Evolutionary conservation across 441 rosid species (phyloP), one percentile per base, ranked within the genome.

Genomic region (Eutrema salsugineum): DNA sequence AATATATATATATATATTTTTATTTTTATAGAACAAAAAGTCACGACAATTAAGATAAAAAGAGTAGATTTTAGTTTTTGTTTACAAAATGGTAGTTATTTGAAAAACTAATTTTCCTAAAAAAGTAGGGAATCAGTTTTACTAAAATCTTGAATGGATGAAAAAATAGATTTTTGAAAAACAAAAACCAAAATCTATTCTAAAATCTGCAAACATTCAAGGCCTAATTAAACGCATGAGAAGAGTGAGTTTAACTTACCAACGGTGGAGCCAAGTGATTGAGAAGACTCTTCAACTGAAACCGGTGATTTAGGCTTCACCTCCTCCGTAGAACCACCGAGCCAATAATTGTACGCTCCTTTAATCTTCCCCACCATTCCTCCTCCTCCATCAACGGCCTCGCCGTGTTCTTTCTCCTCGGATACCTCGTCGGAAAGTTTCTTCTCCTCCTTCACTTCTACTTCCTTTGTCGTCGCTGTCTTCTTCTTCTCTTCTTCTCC

Each of bases 311-410:
- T 64, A 5, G 75, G 71, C 49, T 76, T 70, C 28, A 40, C 76
- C 48, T 76, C 79, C 48, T 63, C 76, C 54, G 85, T 79, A 1
- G 65, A 19, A 39, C 39, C 78, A 43, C 75, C 78, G 15, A 93
- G 46, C 88, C 84, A 78, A 0, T 91, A 86, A 36, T 77, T 84
- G 43, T 82, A 84, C 0, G 83, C 74, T 28, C 84, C 88, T 80
- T 77, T 89, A 33, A 91, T 43, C 81, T 72, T 87, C 48, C 76
- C 87, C 48, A 84, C 96, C 77, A 87, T 50, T 1, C 76, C 85
- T 50, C 39, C 78, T 5, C 78, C 60, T 1, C 72, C 53, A 0
- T 47, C 27, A 12, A 55, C 69, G 6, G 66, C 28, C 57, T 68
- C 70, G 50, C 38, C 66, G 2, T 61, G 51, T 22, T 66, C n/a